Evolutionary conservation across 2,329 filamentous ascomycete genomes (phyloP).

Genomic region (Nemania bipapillata): DNA sequence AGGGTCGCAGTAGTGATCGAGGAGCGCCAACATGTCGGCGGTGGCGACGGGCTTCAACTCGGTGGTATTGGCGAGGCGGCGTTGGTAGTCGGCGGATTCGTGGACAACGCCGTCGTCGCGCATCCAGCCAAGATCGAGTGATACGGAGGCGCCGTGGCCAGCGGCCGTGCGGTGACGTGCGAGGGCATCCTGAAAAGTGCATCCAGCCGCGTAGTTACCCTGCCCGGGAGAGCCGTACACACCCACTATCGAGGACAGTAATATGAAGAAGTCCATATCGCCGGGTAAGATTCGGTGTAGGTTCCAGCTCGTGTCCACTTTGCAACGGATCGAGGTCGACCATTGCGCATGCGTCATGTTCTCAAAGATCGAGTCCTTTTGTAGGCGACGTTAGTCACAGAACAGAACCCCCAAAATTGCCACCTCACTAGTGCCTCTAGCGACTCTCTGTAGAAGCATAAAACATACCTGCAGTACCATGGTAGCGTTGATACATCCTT

Average conservation of each 20-base stretch:
- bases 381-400: too few relatives aligned
- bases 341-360: constrained; percentile 37
- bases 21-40: constrained; percentile 41
- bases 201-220: constrained; percentile 37
- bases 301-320: constrained; percentile 35
- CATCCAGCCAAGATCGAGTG: constrained; percentile 37
- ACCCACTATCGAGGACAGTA: constrained; percentile 33
- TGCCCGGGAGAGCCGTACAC: constrained; percentile 17
- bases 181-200: constrained; percentile 35
- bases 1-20: constrained; percentile 41
- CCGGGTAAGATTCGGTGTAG: constrained; percentile 26
- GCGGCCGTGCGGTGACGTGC: constrained; percentile 17
- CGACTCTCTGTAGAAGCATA: too few relatives aligned
- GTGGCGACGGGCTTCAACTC: constrained; percentile 27
- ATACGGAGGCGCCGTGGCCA: not conserved
- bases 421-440: too few relatives aligned
- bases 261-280: constrained; percentile 37
- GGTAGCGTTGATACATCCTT: constrained; percentile 56
- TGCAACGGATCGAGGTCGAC: constrained; percentile 26
- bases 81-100: constrained; percentile 6
- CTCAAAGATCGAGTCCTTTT: constrained; percentile 27
- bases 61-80: not conserved
- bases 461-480: constrained; percentile 52
- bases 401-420: too few relatives aligned
- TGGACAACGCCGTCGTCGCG: constrained; percentile 29